A percentile compares a stretch with the other conserved stretches of the same genome.
phyloP scores from a whole-genome alignment of 2,329 filamentous ascomycete genomes.

The Fusarium pseudonygamai region DNA sequence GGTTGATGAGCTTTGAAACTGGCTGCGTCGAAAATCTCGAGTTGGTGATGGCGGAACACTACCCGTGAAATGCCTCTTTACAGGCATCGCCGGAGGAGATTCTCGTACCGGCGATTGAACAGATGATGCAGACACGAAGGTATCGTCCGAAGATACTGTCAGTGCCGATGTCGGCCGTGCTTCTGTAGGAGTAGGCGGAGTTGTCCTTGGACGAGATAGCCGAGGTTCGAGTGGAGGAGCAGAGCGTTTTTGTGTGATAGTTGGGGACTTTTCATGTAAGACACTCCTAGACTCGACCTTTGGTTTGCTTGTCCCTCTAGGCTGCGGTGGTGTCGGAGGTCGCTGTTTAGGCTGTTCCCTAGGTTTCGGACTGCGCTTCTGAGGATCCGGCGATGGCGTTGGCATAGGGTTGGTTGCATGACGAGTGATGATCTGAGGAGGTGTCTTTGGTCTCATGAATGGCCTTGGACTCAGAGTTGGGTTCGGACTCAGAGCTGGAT shows the following conservation, averaged over 20 bases:
- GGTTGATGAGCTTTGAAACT: constrained; percentile 42
- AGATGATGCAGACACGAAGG: constrained; percentile 56
- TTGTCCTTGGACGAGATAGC: constrained; percentile 17
- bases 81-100: constrained; percentile 40
- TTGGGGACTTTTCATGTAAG: neutral
- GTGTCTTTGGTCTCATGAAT: constrained; percentile 43
- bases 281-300: constrained; percentile 16
- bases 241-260: constrained; percentile 20
- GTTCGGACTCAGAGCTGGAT: neutral
- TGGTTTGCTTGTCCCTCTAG: constrained; percentile 42
- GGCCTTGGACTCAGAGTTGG: constrained; percentile 36
- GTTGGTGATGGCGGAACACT: constrained; percentile 51
- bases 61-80: constrained; percentile 21
- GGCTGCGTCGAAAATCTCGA: constrained; percentile 46
- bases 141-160: constrained; percentile 56
- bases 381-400: constrained; percentile 43
- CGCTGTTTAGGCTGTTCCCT: constrained; percentile 32
- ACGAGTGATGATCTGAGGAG: constrained; percentile 42
- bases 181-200: constrained; percentile 14
- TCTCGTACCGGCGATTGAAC: constrained; percentile 44
- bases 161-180: constrained; percentile 33
- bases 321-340: constrained; percentile 52
- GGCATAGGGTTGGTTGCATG: constrained; percentile 29
- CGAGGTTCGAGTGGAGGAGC: constrained; percentile 17
- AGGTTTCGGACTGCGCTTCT: constrained; percentile 37